phyloP scores from a whole-genome alignment of 2,329 filamentous ascomycete genomes.

The Penicillium sp. region DNA sequence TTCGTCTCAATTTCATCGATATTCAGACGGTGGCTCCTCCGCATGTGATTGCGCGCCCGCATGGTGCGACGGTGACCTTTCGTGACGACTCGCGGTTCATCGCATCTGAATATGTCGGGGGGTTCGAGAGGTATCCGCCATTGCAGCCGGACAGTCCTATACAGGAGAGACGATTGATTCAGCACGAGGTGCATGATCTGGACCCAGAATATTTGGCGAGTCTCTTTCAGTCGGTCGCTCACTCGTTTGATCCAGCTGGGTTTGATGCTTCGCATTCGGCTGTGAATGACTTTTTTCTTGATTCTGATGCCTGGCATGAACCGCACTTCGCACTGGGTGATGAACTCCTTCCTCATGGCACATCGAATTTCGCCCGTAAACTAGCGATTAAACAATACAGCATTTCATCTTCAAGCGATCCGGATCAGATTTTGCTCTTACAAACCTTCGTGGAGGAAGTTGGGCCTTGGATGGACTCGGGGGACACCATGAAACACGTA shows the following conservation, averaged over 20 bases:
- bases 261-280: constrained; percentile 40
- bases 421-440: constrained; percentile 81
- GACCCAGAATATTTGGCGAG: constrained; percentile 36
- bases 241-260: constrained; percentile 46
- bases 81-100: constrained; percentile 84
- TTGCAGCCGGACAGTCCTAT: constrained; percentile 40
- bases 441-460: constrained; percentile 89
- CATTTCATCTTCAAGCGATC: constrained; percentile 61
- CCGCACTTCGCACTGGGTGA: constrained; percentile 19
- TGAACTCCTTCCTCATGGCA: constrained; percentile 24
- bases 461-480: constrained; percentile 87
- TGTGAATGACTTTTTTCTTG: constrained; percentile 25
- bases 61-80: constrained; percentile 69
- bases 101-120: constrained; percentile 82
- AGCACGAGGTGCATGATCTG: constrained; percentile 28
- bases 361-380: constrained; percentile 35
- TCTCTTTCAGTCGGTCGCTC: constrained; percentile 49
- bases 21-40: constrained; percentile 66
- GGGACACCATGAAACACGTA: constrained; percentile 74
- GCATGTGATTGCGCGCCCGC: constrained; percentile 51
- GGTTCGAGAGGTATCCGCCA: constrained; percentile 64
- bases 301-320: constrained; percentile 23
- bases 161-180: constrained; percentile 16
- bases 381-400: constrained; percentile 41
- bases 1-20: constrained; percentile 88